Base-by-base conservation (phyloP, 768 basidiomycete species). In the Filobasidium wieringae region DNA sequence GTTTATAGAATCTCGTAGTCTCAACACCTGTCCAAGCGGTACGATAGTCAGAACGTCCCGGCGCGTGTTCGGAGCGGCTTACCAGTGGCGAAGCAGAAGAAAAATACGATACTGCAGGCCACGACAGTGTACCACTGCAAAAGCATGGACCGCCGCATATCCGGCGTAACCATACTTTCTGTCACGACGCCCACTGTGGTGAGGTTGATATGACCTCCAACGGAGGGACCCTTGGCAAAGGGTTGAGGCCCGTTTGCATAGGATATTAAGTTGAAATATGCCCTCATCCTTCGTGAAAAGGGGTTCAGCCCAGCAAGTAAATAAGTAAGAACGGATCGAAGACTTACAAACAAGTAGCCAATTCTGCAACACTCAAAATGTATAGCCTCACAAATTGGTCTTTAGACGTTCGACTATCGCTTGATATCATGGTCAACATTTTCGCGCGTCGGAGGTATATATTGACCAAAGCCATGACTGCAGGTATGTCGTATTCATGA, bases 41-140 rank as follows among this genome's bases (percentile, higher is more conserved):
- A 9, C 17, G 3, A 30, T 19, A 6, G 32, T 30, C 14, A 36
- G 50, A 12, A 31, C 9, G 11, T 14, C 1, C 22, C 12, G 4
- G n/a, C 24, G 22, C 19, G 37, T 12, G 17, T 31, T 47, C 32
- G 30, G 29, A 6, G 12, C 36, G 12, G 61, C 70, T 58, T 40
- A 72, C 70, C 65, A 7, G 69, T 70, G 7, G 67, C 69, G 59
- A 72, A 72, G 58, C 69, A 72, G 30, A 68, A 51, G 57, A 72
- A 66, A 61, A 72, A 70, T 43, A 70, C 60, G 41, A 64, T 59
- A 36, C 60, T 63, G 57, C 71, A 72, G 4, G 65, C 69, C 22
- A 66, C 55, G 31, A 70, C 67, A 6, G 69, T 70, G 60, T 66
- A 72, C 55, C 59, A 70, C 24, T 64, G 63, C 2, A 72, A 60